Evolutionary conservation across 2,329 filamentous ascomycete genomes (phyloP), one percentile per base, ranked within the genome.

Genomic region (Conoideocrella luteorostrata): DNA sequence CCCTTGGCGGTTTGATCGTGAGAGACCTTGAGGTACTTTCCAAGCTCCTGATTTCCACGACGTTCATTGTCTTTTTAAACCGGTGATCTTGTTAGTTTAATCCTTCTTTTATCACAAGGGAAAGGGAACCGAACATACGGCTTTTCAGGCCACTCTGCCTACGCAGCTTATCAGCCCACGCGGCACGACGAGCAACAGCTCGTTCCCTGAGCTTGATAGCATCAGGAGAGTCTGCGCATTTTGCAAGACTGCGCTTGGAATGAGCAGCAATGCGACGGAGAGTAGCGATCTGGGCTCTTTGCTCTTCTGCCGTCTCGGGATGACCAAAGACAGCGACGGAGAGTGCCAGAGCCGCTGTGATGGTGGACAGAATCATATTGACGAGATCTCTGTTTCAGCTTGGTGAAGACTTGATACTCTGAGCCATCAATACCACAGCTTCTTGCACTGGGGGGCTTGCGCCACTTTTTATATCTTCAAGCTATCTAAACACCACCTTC

Each of bases 261-360:
- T 48, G 41, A 4, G 39, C 46, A 3, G 38, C 32, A n/a, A 51
- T 47, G 7, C 37, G 44, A 11, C 15, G 17, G 5, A 45, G 36
- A 5, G 42, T 28, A 23, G 41, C 34, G 23, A 44, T 18, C 7
- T 43, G 39, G 5, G 39, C 38, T 10, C 23, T 29, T 12, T 30
- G 43, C 22, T 22, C 47, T 20, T 49, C 45, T 4, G 37, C 17
- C 12, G 47, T 44, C 18, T 45, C 47, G 44, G 53, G 50, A 32
- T 45, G 50, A 26, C 48, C 53, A 39, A 54, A 39, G 22, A 49
- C 56, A 23, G 45, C 47, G 17, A 48, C 50, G 11, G 49, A 52
- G 29, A 58, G 41, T 50, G 55, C 58, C 44, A 61, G 44, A 26
- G 55, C 49, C 46, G 58, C 43, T 7, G 52, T 52, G 45, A 61